Evolutionary conservation across 1,284 basidiomycete genomes (phyloP), one percentile per base, ranked within the genome.

Genomic region (Malassezia slooffiae): DNA sequence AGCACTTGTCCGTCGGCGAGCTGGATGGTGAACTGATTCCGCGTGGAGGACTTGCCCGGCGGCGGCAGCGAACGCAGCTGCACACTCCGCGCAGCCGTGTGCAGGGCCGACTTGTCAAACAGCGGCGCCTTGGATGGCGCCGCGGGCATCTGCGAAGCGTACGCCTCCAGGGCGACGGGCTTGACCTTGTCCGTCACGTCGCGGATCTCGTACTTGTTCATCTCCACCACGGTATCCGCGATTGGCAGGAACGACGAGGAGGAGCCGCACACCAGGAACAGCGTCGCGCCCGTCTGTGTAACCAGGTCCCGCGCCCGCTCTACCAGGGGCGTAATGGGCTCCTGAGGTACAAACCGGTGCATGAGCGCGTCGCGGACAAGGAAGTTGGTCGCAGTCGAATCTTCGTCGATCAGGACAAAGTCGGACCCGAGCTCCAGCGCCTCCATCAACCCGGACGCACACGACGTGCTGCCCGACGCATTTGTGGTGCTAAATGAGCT

Each of bases 401-500:
- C 50, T 26, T 52, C 50, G 31, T 52, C 50, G 19, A 48, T 33
- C 5, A 48, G 23, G 17, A 48, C 23, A 11, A 52, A 33, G 17
- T 48, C 38, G 3, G 50, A 28, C 6, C 39, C 41, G 13, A 44
- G 17, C 39, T 52, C 50, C 13, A 48, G 31, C 9, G 50, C 31
- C 24, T 52, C 50, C 38, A 52, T 43, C 1, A 48, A 20, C n/a
- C 30, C 26, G 2, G 50, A 45, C 12, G 50, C 41, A 27, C 50
- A 52, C 7, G 50, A 52, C 11, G 50, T 52, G 17, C 41, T 44
- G 0, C 50, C 50, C 5, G 46, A 48, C n/a, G 50, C 50, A 34
- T 52, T 46, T 8, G 37, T 38, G 9, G 50, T 52, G 27, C 23
- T 13, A 26, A 48, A 52, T 8, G 13, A 15, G 11, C 23, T 17